Percentiles rank a stretch among this genome's conserved stretches.
These are phyloP conservation scores for Helicostylum pulchrum DNA, from an alignment of 192 early-diverging fungal species.

Conservation along the genomic window DNA sequence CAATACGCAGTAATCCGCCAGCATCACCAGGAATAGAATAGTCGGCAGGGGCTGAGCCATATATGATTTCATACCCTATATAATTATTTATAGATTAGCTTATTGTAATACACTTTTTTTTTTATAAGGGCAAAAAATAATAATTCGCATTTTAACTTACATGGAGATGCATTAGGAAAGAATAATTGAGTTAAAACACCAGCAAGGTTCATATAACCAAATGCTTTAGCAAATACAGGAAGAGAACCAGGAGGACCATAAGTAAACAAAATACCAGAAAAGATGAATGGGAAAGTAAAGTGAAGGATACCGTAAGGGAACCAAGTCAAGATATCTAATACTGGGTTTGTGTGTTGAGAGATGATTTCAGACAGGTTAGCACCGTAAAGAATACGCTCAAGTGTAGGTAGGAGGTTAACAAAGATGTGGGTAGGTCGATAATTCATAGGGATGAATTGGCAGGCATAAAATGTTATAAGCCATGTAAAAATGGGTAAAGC, in stretches of 20 bases:
- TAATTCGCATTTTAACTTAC: constrained; percentile 36
- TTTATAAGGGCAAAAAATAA: not conserved
- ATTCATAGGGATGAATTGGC: constrained; percentile 45
- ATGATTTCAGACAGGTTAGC: constrained; percentile 59
- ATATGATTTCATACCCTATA: constrained; percentile 63
- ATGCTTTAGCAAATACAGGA: constrained; percentile 51
- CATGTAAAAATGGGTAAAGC: constrained; percentile 50
- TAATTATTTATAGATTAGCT: too few species aligned
- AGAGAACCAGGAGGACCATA: constrained; percentile 50
- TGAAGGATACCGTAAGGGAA: constrained; percentile 68
- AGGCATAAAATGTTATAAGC: constrained; percentile 51
- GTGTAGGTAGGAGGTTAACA: constrained; percentile 57
- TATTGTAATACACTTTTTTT: not conserved
- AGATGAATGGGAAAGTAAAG: constrained; percentile 58
- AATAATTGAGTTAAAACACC: constrained; percentile 65
- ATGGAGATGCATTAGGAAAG: constrained; percentile 67
- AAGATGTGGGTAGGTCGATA: constrained; percentile 58
- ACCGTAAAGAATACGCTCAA: constrained; percentile 64
- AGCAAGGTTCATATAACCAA: constrained; percentile 63
- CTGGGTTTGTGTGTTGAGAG: constrained; percentile 40
- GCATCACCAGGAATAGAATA: constrained; percentile 67
- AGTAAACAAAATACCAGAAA: constrained; percentile 40
- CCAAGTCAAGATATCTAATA: constrained; percentile 62
- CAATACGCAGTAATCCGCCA: constrained; percentile 62
- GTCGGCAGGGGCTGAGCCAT: constrained; percentile 55